Evolutionary conservation across 169 alveolate species (phyloP).

Genomic region (Plasmodium gaboni): DNA sequence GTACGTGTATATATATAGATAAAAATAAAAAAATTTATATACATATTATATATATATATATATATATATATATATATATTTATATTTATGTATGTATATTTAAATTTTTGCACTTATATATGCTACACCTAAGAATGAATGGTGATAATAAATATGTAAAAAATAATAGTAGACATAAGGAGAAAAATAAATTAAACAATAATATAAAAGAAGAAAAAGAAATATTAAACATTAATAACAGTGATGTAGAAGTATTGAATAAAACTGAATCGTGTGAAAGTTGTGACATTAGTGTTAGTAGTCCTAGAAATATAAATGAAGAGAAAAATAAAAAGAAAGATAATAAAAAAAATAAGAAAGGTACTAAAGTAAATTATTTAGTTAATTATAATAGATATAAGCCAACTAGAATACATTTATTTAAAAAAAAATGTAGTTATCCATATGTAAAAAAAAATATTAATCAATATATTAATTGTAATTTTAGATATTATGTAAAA

Average conservation of each 20-base stretch:
- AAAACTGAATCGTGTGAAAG: neutral
- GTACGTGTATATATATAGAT: no score
- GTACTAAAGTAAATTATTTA: slow-evolving; percentile 36
- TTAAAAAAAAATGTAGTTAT: slow-evolving; percentile 1
- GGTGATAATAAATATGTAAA: neutral
- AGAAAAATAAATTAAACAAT: neutral
- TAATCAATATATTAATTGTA: slow-evolving; percentile 70
- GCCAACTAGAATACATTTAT: slow-evolving; percentile 35
- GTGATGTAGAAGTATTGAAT: neutral
- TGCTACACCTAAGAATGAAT: slow-evolving; percentile 4
- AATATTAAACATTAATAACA: neutral
- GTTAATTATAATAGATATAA: slow-evolving; percentile 60
- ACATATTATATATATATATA: neutral
- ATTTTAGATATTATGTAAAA: slow-evolving; percentile 62
- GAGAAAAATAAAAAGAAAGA: slow-evolving; percentile 21
- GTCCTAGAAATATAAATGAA: neutral
- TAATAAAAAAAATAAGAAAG: slow-evolving; percentile 46
- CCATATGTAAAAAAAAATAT: slow-evolving; percentile 35
- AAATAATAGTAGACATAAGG: neutral
- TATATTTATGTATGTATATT: neutral
- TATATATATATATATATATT: neutral
- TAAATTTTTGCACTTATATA: slow-evolving; percentile 4
- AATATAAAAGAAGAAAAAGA: neutral
- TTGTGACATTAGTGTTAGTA: neutral
- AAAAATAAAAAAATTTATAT: no score